These are phyloP conservation scores for Nannochloropsis gaditana DNA, from an alignment of 108 stramenopile species.

Conservation along the genomic window DNA sequence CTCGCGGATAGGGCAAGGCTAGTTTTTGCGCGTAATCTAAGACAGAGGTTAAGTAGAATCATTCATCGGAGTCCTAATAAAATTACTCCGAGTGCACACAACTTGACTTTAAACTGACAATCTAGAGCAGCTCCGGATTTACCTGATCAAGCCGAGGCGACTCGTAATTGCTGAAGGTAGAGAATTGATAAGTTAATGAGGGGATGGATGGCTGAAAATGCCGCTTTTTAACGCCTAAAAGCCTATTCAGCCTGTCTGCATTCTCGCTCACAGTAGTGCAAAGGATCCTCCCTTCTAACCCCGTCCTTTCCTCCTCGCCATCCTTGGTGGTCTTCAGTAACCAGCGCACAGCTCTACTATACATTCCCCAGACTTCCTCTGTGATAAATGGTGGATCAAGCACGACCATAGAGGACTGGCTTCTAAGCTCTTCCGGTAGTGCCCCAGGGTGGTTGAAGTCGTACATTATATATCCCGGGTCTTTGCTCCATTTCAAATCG, in stretches of 20 bases:
- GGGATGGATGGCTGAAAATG: background rate
- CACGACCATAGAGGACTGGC: background rate
- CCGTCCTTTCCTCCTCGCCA: background rate
- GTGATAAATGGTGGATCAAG: constrained; percentile 25
- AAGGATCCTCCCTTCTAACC: background rate
- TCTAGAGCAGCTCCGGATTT: background rate
- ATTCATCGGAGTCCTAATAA: too few species aligned
- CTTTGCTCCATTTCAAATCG: background rate
- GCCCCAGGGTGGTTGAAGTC: constrained; percentile 4
- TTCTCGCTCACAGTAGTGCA: constrained; percentile 6
- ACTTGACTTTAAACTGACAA: too few species aligned
- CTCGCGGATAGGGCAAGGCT: too few species aligned
- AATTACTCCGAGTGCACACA: too few species aligned
- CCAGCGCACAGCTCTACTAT: background rate
- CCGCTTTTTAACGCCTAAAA: background rate
- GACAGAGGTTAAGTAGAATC: too few species aligned
- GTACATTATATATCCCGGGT: background rate
- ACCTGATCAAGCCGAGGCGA: background rate
- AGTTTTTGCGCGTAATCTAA: too few species aligned
- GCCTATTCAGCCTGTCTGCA: background rate
- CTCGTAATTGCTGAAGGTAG: background rate
- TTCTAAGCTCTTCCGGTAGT: background rate
- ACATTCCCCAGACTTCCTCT: background rate
- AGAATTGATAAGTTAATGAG: background rate
- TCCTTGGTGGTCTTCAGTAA: background rate